Conservation (phyloP, 768 basidiomycete genomes). For the Rhizopogon vulgaris region DNA sequence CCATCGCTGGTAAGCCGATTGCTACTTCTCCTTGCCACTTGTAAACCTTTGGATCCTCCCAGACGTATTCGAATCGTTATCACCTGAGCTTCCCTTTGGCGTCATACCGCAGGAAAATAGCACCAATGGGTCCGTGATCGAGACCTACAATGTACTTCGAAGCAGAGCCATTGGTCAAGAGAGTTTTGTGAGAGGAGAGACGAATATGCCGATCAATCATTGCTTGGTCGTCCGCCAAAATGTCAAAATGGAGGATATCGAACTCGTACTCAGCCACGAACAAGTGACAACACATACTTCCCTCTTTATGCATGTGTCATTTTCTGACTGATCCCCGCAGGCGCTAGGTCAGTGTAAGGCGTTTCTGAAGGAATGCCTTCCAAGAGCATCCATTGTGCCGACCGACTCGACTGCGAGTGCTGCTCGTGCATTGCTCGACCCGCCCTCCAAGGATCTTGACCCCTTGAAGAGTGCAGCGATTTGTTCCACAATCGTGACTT, state of each 20-base stretch:
- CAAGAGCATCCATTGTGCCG: conserved; percentile 45
- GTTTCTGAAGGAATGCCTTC: conserved; percentile 51
- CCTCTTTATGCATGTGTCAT: conserved; percentile 1
- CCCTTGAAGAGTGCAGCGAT: conserved; percentile 60
- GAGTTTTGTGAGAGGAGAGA: conserved; percentile 55
- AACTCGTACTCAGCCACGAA: conserved; percentile 68
- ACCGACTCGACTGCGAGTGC: conserved; percentile 72
- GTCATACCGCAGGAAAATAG: conserved; percentile 82
- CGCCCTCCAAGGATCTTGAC: conserved; percentile 30
- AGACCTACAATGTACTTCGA: conserved; percentile 67
- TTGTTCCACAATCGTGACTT: conserved; percentile 60
- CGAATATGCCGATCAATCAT: conserved; percentile 57
- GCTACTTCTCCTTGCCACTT: background rate
- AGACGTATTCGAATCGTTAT: conserved; percentile 59
- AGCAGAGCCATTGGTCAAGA: conserved; percentile 27
- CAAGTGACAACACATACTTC: conserved; percentile 41
- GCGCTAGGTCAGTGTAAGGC: conserved; percentile 74
- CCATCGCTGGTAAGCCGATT: conserved; percentile 33
- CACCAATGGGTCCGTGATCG: conserved; percentile 65
- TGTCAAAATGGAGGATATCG: conserved; percentile 47
- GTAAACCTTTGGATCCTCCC: conserved; percentile 1
- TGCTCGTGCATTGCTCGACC: conserved; percentile 37
- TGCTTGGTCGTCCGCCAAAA: conserved; percentile 62
- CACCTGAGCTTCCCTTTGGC: conserved; percentile 38
- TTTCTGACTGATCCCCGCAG: conserved; percentile 29